Conservation (phyloP, 2,329 filamentous ascomycete species). For the Cladosporium sp. region DNA sequence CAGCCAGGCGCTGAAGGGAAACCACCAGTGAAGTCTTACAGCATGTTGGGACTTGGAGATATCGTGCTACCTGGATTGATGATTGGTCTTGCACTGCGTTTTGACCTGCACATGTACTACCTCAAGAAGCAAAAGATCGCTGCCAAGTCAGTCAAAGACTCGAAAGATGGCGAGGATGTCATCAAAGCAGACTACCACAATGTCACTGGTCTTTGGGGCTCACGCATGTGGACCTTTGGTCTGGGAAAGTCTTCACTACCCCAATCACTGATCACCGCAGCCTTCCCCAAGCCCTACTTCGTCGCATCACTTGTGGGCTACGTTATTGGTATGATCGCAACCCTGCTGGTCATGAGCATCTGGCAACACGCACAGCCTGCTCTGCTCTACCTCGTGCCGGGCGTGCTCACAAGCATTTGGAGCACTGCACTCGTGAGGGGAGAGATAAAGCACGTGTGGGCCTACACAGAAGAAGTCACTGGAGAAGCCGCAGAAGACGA, state of each 20-base stretch:
- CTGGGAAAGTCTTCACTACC: constrained; percentile 23
- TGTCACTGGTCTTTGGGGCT: constrained; percentile 74
- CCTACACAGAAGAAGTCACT: constrained; percentile 68
- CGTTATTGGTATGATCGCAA: constrained; percentile 71
- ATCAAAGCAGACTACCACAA: constrained; percentile 45
- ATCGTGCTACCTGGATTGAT: constrained; percentile 91
- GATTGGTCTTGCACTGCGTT: constrained; percentile 83
- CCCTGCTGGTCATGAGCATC: constrained; percentile 73
- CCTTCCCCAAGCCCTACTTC: constrained; percentile 86
- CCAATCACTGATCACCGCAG: constrained; percentile 33
- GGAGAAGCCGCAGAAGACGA: constrained; percentile 40
- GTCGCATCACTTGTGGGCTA: constrained; percentile 76
- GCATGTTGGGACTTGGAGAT: constrained; percentile 92
- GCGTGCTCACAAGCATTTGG: constrained; percentile 75
- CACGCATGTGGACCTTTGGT: constrained; percentile 71
- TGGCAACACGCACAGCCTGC: constrained; percentile 86
- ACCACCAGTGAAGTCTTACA: constrained; percentile 44
- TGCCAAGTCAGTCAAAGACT: constrained; percentile 43
- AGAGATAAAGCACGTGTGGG: constrained; percentile 75
- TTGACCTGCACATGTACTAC: constrained; percentile 86
- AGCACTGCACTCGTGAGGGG: constrained; percentile 69
- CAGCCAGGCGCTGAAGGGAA: constrained; percentile 34
- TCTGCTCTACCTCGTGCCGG: constrained; percentile 86
- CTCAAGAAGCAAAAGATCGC: constrained; percentile 60
- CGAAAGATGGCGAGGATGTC: constrained; percentile 22